A percentile compares a stretch with the other conserved stretches of the same genome.
Conservation (phyloP, 1,284 basidiomycete genomes). For the Papiliotrema fonsecae region DNA sequence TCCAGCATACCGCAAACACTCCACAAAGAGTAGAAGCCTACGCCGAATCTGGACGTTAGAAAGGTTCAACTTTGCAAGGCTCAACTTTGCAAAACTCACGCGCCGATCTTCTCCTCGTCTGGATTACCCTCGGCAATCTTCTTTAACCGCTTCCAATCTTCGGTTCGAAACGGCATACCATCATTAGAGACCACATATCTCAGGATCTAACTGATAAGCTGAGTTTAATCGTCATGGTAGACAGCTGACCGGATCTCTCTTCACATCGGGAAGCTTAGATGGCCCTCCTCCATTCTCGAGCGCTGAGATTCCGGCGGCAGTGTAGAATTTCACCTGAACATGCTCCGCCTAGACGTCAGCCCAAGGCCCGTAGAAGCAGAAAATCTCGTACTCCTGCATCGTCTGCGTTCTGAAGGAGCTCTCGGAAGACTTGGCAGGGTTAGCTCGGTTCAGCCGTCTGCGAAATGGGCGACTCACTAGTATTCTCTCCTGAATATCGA, state of each 20-base stretch:
- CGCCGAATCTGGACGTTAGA: slow-evolving; percentile 43
- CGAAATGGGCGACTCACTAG: slow-evolving; percentile 51
- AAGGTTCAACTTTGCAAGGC: too few relatives aligned
- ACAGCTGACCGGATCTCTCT: slow-evolving; percentile 53
- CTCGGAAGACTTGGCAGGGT: slow-evolving; percentile 67
- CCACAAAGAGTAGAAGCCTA: slow-evolving; percentile 54
- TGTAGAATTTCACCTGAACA: slow-evolving; percentile 79
- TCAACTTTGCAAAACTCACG: too few relatives aligned
- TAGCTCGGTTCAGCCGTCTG: slow-evolving; percentile 10
- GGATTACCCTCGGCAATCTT: slow-evolving; percentile 58
- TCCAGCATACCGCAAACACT: slow-evolving; percentile 44
- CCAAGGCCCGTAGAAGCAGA: neutral
- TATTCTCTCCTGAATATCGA: slow-evolving; percentile 90
- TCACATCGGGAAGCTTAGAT: slow-evolving; percentile 55
- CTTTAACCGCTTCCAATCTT: slow-evolving; percentile 83
- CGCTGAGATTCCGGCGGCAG: slow-evolving; percentile 55
- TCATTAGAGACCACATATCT: slow-evolving; percentile 72
- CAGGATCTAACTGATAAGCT: slow-evolving; percentile 31
- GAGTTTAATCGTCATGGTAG: neutral
- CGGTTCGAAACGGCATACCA: slow-evolving; percentile 65
- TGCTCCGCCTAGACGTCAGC: slow-evolving; percentile 54
- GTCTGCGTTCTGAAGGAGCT: slow-evolving; percentile 91
- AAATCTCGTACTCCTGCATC: slow-evolving; percentile 61
- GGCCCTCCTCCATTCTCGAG: slow-evolving; percentile 39
- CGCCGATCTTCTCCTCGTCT: slow-evolving; percentile 53